Conservation (phyloP, 305 asterid genomes). For the Solanum hybrid region DNA sequence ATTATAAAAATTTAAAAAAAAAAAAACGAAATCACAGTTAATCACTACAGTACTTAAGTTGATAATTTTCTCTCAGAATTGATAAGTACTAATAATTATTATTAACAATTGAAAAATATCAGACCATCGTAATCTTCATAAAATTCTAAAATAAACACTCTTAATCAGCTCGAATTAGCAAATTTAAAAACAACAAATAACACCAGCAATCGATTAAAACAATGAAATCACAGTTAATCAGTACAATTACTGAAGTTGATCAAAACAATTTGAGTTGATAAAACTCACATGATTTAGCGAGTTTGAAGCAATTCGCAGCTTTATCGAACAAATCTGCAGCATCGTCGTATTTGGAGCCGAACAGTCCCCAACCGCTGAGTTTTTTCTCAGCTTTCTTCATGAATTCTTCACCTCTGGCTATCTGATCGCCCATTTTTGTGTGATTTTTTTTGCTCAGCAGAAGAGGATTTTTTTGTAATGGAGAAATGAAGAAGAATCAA, state of each 20-base stretch:
- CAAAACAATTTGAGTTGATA: background rate
- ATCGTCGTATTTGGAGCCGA: conserved; percentile 57
- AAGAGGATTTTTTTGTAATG: background rate
- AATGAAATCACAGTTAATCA: background rate
- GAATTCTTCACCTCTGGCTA: conserved; percentile 50
- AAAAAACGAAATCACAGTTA: background rate
- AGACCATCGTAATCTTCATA: background rate
- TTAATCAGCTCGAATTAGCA: background rate
- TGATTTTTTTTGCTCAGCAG: background rate
- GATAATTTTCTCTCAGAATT: background rate
- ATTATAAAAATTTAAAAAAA: too few relatives aligned
- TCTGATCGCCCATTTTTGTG: conserved; percentile 48
- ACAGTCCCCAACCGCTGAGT: conserved; percentile 50
- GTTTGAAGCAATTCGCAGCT: conserved; percentile 69
- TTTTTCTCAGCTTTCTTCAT: conserved; percentile 57
- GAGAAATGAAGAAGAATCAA: background rate
- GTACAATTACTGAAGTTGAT: background rate
- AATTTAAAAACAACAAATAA: background rate
- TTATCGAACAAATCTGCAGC: conserved; percentile 62
- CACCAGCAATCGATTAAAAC: background rate
- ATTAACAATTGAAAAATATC: background rate
- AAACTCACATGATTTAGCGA: conserved; percentile 60
- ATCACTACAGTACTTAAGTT: background rate
- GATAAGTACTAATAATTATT: background rate
- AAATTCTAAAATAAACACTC: background rate